Evolutionary conservation across 305 asterid genomes (phyloP).

Genomic region (Rubia occidens): DNA sequence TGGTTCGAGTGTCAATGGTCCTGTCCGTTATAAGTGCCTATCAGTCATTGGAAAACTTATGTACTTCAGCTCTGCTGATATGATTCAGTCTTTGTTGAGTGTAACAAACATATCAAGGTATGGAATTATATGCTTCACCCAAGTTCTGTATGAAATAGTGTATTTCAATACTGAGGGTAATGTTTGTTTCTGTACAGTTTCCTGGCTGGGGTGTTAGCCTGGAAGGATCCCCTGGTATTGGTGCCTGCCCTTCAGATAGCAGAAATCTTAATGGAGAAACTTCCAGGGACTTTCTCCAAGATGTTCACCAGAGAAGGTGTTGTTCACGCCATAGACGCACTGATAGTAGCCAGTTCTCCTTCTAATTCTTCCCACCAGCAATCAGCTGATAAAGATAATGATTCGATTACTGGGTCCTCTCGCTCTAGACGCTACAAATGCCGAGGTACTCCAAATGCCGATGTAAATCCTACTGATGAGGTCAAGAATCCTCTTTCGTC

Average conservation of each 20-base stretch:
- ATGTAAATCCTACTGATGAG: constrained; percentile 49
- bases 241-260: constrained; percentile 95
- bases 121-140: constrained; percentile 13
- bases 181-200: constrained; percentile 39
- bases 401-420: constrained; percentile 66
- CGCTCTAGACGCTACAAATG: constrained; percentile 82
- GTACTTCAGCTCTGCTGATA: constrained; percentile 92
- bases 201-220: constrained; percentile 95
- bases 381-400: constrained; percentile 69
- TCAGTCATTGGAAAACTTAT: constrained; percentile 90
- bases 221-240: constrained; percentile 99
- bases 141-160: constrained; percentile 2
- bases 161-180: constrained; percentile 17
- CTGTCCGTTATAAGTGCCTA: constrained; percentile 96
- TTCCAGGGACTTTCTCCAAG: constrained; percentile 80
- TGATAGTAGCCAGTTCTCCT: constrained; percentile 48
- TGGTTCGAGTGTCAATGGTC: constrained; percentile 95
- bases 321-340: constrained; percentile 82
- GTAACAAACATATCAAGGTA: constrained; percentile 87
- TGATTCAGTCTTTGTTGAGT: constrained; percentile 64
- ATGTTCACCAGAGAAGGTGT: constrained; percentile 96
- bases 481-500: constrained; percentile 37
- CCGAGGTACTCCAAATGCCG: constrained; percentile 49
- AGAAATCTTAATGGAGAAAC: constrained; percentile 95
- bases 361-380: constrained; percentile 38